Evolutionary conservation across 768 basidiomycete species (phyloP), one percentile per base, ranked within the genome.

Genomic region (Termitomyces bulborhizus): DNA sequence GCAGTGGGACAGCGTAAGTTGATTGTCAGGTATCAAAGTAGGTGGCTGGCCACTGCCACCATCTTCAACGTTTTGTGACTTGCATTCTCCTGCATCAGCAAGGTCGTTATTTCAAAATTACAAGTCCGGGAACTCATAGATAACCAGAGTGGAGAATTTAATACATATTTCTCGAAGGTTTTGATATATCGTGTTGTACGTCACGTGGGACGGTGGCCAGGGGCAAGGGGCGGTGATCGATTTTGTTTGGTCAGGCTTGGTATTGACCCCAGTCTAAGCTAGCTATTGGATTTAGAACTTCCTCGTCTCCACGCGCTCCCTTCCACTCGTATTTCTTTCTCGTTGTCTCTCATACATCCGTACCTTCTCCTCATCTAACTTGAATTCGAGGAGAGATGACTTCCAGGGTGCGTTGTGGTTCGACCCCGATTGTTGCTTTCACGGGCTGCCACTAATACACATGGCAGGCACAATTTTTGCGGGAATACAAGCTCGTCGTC

Each of bases 401-500:
- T 55, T 65, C 72, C 51, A 71, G 72, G 65, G 75, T 75, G 44
- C 47, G 72, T 64, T 41, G 13, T 26, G 47, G 7, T 18, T 41
- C 34, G 26, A 32, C 46, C 43, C 45, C 37, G 45, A 40, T 48
- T 27, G 29, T 48, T 53, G 26, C 37, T 46, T 26, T 46, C 29
- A 43, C 39, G 31, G 46, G 45, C 60, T 54, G 53, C 57, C 59
- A 46, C 57, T 39, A 49, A 42, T 40, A 13, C 60, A 51, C 59
- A 43, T 57, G 51, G 43, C 64, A 92, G 87, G 88, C 90, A 60
- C 87, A 88, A 68, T 93, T 93, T 77, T 75, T 98, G 71, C 79
- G 95, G 65, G 96, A 98, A 70, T 98, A 98, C 77, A 98, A 98
- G 78, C 85, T 98, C 57, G 96, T 98, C 60, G 96, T 98, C 60